Evolutionary conservation across 257 asterid genomes (phyloP).

Genomic region (Fraxinus pennsylvanica): DNA sequence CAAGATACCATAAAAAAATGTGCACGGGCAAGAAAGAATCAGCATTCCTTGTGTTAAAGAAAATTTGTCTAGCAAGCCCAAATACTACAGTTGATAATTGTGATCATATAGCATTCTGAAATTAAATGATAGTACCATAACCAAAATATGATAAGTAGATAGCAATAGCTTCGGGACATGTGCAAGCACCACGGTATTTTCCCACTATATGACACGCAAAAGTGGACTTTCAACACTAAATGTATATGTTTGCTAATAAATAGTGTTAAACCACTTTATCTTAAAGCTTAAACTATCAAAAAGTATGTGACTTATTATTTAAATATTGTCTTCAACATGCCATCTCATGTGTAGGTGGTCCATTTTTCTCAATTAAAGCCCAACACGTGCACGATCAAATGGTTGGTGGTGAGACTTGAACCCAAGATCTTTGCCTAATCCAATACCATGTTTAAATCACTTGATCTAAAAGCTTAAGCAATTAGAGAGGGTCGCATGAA

Average conservation of each 20-base stretch:
- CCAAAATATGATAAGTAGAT: conserved; percentile 4
- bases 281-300: neutral
- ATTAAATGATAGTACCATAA: conserved; percentile 2
- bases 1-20: conserved; percentile 11
- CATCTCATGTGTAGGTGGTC: neutral
- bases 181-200: neutral
- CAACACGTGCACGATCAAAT: neutral
- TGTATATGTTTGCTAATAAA: neutral
- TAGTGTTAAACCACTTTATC: neutral
- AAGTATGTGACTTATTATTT: neutral
- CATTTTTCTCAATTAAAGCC: neutral
- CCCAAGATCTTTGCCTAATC: neutral
- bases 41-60: neutral
- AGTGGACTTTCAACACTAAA: conserved; percentile 16
- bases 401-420: neutral
- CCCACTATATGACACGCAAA: neutral
- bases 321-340: neutral
- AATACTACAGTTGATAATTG: neutral
- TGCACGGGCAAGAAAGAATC: neutral
- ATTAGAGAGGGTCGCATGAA: neutral
- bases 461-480: neutral
- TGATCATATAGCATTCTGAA: conserved; percentile 15
- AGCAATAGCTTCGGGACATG: neutral
- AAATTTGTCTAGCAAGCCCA: neutral
- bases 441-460: neutral